Evolutionary conservation across 2,329 filamentous ascomycete species (phyloP).

Genomic region (Achaetomium macrosporum): DNA sequence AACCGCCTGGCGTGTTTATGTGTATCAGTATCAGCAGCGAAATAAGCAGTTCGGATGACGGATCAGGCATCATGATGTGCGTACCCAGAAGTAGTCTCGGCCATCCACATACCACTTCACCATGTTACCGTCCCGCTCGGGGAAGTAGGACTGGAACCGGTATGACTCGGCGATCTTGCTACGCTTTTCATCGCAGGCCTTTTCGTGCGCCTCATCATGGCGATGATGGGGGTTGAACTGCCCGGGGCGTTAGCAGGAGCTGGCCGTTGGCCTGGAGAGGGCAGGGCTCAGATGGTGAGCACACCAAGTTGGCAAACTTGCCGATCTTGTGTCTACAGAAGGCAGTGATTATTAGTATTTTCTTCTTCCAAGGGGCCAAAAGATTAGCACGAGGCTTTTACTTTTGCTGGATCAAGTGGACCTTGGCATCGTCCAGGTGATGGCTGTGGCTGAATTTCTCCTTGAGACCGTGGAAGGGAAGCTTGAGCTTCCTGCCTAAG

Average conservation of each 20-base stretch:
- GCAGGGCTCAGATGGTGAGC: not conserved
- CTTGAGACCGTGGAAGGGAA: constrained; percentile 40
- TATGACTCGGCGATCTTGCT: constrained; percentile 64
- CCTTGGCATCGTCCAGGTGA: constrained; percentile 52
- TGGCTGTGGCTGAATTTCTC: constrained; percentile 48
- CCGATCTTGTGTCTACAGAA: constrained; percentile 49
- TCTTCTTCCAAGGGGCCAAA: not conserved
- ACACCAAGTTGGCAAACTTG: constrained; percentile 58
- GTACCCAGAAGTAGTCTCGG: constrained; percentile 79
- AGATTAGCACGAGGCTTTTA: constrained; percentile 27
- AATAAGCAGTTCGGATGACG: no score
- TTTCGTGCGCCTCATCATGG: constrained; percentile 89
- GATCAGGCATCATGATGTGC: not conserved
- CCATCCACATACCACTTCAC: constrained; percentile 98
- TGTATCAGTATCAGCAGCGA: no score
- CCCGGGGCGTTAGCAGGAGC: not conserved
- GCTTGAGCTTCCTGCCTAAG: constrained; percentile 44
- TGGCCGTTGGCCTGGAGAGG: no score
- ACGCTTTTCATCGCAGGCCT: constrained; percentile 75
- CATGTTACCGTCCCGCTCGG: constrained; percentile 75
- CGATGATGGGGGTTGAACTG: constrained; percentile 81
- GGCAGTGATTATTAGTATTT: not conserved
- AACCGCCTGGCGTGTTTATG: constrained; percentile 50
- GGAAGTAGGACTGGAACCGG: constrained; percentile 86
- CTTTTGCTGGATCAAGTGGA: constrained; percentile 55